Evolutionary conservation across 495 filamentous ascomycete species (phyloP).

Genomic region (Penicillium antarcticum): DNA sequence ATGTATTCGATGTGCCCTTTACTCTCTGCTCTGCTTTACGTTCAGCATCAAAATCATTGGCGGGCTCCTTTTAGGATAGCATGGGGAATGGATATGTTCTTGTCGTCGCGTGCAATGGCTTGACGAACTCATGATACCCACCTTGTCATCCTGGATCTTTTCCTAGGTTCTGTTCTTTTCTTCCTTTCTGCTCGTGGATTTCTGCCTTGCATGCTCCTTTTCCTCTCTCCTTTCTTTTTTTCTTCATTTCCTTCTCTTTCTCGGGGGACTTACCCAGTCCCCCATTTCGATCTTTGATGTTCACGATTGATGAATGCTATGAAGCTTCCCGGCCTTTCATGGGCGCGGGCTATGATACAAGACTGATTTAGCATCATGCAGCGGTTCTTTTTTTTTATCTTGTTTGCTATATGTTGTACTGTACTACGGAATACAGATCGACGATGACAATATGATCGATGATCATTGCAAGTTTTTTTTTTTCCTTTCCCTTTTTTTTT

Average conservation of each 20-base stretch:
- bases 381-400: not conserved
- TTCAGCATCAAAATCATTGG: not conserved
- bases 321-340: constrained; percentile 3
- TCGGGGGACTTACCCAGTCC: not conserved
- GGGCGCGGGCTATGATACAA: constrained; percentile 4
- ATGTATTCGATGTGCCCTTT: no score
- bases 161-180: not conserved
- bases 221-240: not conserved
- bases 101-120: constrained; percentile 14
- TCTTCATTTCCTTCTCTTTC: constrained; percentile 1
- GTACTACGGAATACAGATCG: no score
- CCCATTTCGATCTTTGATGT: not conserved
- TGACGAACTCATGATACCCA: constrained; percentile 27
- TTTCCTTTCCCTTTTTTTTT: no score
- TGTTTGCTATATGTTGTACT: no score
- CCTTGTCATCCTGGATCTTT: not conserved
- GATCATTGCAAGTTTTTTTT: no score
- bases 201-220: not conserved
- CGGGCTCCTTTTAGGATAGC: constrained; percentile 4
- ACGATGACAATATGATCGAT: no score
- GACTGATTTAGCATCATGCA: not conserved
- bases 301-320: constrained; percentile 27
- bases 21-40: not conserved
- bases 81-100: constrained; percentile 21
- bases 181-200: not conserved